A percentile compares a stretch with the other conserved stretches of the same genome.
These are phyloP conservation scores for Huntiella moniliformis DNA, from an alignment of 2,329 filamentous ascomycete genomes.

Conservation along the genomic window DNA sequence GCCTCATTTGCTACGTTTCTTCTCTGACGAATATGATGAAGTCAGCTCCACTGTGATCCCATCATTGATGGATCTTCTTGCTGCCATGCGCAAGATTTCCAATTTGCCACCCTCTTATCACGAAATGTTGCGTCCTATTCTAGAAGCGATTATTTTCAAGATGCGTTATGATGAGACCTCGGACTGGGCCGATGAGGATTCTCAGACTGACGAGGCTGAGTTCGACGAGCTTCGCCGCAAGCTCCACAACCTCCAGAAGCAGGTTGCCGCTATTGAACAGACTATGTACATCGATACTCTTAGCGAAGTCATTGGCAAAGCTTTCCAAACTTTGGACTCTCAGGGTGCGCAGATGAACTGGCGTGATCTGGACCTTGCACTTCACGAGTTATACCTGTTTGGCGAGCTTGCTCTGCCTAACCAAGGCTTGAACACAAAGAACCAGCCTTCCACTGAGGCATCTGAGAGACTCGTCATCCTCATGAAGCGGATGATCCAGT, in stretches of 20 bases:
- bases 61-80: constrained; percentile 77
- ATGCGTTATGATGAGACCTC: constrained; percentile 96
- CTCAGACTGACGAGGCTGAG: constrained; percentile 90
- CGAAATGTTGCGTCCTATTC: constrained; percentile 68
- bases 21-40: constrained; percentile 95
- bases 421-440: constrained; percentile 72
- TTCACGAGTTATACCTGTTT: constrained; percentile 91
- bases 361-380: constrained; percentile 82
- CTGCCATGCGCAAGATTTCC: constrained; percentile 68
- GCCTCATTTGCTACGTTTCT: constrained; percentile 77
- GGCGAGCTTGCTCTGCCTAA: constrained; percentile 84
- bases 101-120: constrained; percentile 55
- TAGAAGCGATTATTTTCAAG: constrained; percentile 83
- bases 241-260: constrained; percentile 80
- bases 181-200: constrained; percentile 82
- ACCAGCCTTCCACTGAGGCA: constrained; percentile 58
- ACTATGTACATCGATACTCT: constrained; percentile 73
- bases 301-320: constrained; percentile 70
- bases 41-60: constrained; percentile 92
- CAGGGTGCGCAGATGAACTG: constrained; percentile 65
- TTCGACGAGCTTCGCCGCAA: constrained; percentile 88
- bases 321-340: constrained; percentile 63
- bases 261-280: constrained; percentile 77
- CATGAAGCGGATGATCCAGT: constrained; percentile 92
- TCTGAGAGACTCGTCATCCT: constrained; percentile 70